A percentile compares a stretch with the other conserved stretches of the same genome.
Evolutionary conservation across 2,329 filamentous ascomycete genomes (phyloP).

Genomic region (Ceratocystis eucalypticola): DNA sequence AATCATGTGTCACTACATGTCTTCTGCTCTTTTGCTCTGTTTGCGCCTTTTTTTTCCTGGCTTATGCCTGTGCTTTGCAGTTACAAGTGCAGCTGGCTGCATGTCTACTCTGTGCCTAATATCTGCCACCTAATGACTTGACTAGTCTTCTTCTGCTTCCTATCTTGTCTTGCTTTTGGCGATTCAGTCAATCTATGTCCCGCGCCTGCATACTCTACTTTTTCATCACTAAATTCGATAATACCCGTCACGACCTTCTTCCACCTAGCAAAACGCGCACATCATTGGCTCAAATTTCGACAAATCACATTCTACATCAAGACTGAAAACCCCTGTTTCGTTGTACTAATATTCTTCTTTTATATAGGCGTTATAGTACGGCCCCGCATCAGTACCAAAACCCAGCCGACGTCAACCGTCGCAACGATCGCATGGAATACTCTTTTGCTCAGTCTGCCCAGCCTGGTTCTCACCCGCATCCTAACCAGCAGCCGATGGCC

Average conservation of each 20-base stretch:
- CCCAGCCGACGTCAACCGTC: constrained; percentile 32
- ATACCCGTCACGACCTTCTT: neutral
- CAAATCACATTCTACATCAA: neutral
- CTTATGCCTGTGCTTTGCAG: neutral
- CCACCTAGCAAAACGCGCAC: neutral
- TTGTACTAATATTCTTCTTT: neutral
- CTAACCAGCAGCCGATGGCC: constrained; percentile 32
- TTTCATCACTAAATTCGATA: neutral
- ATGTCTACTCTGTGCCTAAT: neutral
- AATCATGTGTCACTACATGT: constrained; percentile 4
- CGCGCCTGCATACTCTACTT: neutral
- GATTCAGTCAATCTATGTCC: neutral
- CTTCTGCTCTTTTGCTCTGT: neutral
- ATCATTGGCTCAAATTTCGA: neutral
- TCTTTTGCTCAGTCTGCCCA: constrained; percentile 29
- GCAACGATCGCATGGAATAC: constrained; percentile 33
- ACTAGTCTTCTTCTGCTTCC: neutral
- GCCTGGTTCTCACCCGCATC: constrained; percentile 30
- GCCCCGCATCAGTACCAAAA: constrained; percentile 35
- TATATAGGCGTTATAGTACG: constrained; percentile 12
- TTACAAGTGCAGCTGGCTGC: neutral
- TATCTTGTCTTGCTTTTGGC: neutral
- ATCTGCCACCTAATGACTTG: neutral
- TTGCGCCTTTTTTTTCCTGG: neutral
- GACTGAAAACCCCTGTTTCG: neutral